A percentile compares a stretch with the other conserved stretches of the same genome.
Conservation (phyloP, 768 basidiomycete species). For the Sutorius australiensis region DNA sequence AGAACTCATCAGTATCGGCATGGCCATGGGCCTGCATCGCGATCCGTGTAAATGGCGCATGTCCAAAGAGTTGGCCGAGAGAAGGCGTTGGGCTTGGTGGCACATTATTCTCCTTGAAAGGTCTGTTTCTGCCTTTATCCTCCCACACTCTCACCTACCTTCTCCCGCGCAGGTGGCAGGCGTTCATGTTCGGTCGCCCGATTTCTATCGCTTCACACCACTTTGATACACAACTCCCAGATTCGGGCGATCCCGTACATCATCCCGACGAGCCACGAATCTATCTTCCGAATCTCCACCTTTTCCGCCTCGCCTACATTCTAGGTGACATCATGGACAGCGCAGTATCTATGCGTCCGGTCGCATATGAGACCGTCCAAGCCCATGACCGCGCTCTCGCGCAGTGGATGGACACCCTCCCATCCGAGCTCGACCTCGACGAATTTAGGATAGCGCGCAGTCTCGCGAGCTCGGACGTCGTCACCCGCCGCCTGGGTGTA, state of each 20-base stretch:
- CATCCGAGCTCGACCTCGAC: constrained; percentile 69
- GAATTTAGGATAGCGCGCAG: constrained; percentile 71
- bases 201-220: constrained; percentile 73
- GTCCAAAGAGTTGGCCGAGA: constrained; percentile 64
- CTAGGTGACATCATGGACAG: constrained; percentile 85
- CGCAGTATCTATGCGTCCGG: constrained; percentile 75
- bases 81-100: constrained; percentile 90
- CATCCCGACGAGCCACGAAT: constrained; percentile 57
- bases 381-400: constrained; percentile 67
- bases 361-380: constrained; percentile 69
- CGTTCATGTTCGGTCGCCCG: constrained; percentile 83
- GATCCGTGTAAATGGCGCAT: constrained; percentile 81
- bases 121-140: constrained; percentile 36
- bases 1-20: constrained; percentile 68
- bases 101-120: constrained; percentile 78
- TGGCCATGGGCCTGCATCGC: constrained; percentile 81
- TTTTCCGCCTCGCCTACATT: constrained; percentile 73
- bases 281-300: constrained; percentile 70
- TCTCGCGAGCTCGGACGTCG: constrained; percentile 57
- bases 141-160: constrained; percentile 4
- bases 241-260: constrained; percentile 46
- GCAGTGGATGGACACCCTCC: constrained; percentile 76
- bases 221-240: constrained; percentile 78
- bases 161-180: constrained; percentile 63
- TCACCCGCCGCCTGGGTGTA: constrained; percentile 66